Percentiles rank a stretch among this genome's conserved stretches.
These are phyloP conservation scores for Arthroderma sp. DNA, from an alignment of 2,329 filamentous ascomycete species.

Conservation along the genomic window DNA sequence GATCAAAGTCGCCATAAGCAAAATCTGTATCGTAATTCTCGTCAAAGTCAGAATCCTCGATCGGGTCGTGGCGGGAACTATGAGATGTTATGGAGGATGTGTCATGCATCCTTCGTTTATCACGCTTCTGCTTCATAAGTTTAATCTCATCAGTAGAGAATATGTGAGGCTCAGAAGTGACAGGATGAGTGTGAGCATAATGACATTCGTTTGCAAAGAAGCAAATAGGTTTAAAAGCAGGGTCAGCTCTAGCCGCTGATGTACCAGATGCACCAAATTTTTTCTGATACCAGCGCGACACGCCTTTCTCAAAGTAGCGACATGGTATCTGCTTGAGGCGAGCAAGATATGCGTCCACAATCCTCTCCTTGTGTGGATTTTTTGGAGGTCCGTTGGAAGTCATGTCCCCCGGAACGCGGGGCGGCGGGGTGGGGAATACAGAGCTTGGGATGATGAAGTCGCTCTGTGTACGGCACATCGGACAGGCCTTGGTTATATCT, in stretches of 20 bases:
- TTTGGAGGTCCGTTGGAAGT: neutral
- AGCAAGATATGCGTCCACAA: conserved; percentile 15
- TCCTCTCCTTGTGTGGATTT: conserved; percentile 14
- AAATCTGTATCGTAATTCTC: no score
- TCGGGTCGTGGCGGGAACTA: no score
- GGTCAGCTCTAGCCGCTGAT: neutral
- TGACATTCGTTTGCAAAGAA: conserved; percentile 20
- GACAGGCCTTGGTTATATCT: conserved; percentile 16
- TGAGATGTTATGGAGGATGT: no score
- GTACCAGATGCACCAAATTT: neutral
- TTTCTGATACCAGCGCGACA: conserved; percentile 6
- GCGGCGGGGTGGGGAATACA: conserved; percentile 14
- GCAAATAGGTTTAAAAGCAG: conserved; percentile 12
- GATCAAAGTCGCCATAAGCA: no score
- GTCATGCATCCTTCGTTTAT: neutral
- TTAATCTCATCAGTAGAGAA: conserved; percentile 8
- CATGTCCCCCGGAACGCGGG: neutral
- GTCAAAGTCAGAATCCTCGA: no score
- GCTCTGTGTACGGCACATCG: conserved; percentile 17
- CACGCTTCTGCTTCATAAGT: conserved; percentile 6
- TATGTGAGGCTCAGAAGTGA: conserved; percentile 9
- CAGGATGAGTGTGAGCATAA: conserved; percentile 14
- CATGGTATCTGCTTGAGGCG: conserved; percentile 17
- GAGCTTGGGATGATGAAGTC: conserved; percentile 18
- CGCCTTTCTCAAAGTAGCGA: conserved; percentile 13